A percentile compares a stretch with the other conserved stretches of the same genome.
Conservation (phyloP, 1,139 yeast genomes). For the Magnusiomyces suaveolens region DNA sequence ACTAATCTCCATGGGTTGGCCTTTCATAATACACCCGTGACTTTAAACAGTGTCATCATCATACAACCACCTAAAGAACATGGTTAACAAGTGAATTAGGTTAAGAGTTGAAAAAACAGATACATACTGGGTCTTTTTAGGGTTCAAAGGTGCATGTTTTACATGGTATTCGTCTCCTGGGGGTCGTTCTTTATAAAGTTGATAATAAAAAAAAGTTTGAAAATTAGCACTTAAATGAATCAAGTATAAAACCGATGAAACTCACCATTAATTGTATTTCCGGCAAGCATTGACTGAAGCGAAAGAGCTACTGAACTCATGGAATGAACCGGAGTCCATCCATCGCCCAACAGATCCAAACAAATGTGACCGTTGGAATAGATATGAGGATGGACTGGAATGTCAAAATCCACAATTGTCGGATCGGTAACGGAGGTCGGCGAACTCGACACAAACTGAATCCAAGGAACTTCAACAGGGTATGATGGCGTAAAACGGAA, state of each 20-base stretch:
- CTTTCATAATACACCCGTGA: too few relatives aligned
- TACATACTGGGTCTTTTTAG: constrained; percentile 38
- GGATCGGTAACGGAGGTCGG: constrained; percentile 16
- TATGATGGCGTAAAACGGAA: constrained; percentile 42
- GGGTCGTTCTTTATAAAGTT: constrained; percentile 33
- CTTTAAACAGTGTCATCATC: constrained; percentile 42
- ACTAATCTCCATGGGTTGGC: too few relatives aligned
- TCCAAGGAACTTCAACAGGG: constrained; percentile 59
- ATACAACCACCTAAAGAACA: constrained; percentile 25
- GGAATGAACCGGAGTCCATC: constrained; percentile 66
- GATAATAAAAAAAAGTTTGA: too few relatives aligned
- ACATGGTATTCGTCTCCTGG: constrained; percentile 46
- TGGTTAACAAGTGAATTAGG: constrained; percentile 17
- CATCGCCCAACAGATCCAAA: constrained; percentile 43
- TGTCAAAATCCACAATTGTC: constrained; percentile 22
- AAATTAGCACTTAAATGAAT: background rate
- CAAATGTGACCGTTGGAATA: constrained; percentile 72
- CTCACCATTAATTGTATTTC: constrained; percentile 38
- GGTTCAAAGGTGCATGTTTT: constrained; percentile 47
- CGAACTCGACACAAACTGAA: constrained; percentile 35
- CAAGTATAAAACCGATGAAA: constrained; percentile 8
- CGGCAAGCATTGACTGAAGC: constrained; percentile 54
- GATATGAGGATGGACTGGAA: constrained; percentile 65
- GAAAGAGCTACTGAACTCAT: constrained; percentile 47
- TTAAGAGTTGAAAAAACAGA: background rate